Base-by-base conservation (phyloP, 768 basidiomycete genomes). In the Russula earlei region DNA sequence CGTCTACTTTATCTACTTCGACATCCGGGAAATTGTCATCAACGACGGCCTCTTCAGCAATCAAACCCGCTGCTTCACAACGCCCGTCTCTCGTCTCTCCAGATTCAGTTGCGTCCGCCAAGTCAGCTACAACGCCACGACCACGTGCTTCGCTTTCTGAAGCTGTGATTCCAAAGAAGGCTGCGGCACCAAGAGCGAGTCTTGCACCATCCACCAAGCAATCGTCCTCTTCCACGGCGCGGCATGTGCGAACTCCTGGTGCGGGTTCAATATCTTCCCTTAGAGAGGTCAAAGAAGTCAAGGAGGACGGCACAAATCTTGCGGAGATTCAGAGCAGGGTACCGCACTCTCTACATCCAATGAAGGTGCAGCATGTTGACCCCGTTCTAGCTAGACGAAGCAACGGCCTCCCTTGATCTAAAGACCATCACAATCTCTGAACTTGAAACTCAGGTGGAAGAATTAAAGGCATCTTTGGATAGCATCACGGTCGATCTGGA, bases 131-230 rank as follows among this genome's bases (percentile, higher is more conserved):
- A 22, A 61, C 72, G 11, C 51, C 74, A 45, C 78, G 82, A 19
- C 83, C 87, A 55, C 82, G 85, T 60, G 81, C 85, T 22, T 75
- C 81, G 15, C 75, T 88, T 38, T 81, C 86, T 15, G 87, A 86
- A 24, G 79, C 78, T 25, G 75, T 79, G 34, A 83, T 75, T 70
- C 67, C 78, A 7, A 68, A 70, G 24, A 70, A 78, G 22, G 37
- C 67, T 15, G 29, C 59, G 22, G 36, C 63, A 0, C 38, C 67
- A 17, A 62, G 66, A 20, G 36, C 56, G 9, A 69, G 66, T 43
- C 36, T 69, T 20, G 63, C 67, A n/a, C 47, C 66, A 8, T 65
- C 72, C 14, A 54, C 77, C 25, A 66, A 70, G 27, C 62, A 72
- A 44, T 43, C 73, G 2, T 72, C 73, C 29, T 62, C 72, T 53